phyloP scores from a whole-genome alignment of 345 rosid species.

The Syzygium aqueum region DNA sequence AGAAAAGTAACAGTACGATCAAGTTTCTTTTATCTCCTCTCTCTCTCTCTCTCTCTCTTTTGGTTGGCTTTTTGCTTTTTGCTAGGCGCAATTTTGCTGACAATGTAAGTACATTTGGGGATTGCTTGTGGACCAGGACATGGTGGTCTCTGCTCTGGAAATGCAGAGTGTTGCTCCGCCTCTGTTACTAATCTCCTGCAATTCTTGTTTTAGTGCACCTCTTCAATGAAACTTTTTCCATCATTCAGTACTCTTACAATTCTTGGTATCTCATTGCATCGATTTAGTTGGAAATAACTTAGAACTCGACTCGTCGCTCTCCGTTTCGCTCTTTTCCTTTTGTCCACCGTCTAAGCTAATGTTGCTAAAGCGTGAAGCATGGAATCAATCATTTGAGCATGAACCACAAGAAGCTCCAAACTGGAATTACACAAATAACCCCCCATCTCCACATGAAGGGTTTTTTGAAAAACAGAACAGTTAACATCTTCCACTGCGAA shows the following conservation, averaged over 20 bases:
- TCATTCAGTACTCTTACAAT: not conserved
- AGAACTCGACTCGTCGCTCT: not conserved
- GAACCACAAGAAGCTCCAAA: not conserved
- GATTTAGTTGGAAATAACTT: not conserved
- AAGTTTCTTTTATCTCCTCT: not conserved
- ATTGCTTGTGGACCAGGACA: not conserved
- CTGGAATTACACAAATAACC: not conserved
- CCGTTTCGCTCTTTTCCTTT: not conserved
- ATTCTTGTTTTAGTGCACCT: not conserved
- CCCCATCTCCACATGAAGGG: not conserved
- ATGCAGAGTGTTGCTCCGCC: not conserved
- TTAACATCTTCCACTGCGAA: not conserved
- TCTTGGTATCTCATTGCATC: not conserved
- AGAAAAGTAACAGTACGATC: not conserved
- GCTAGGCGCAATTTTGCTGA: not conserved
- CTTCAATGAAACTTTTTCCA: not conserved
- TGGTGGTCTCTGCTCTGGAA: not conserved
- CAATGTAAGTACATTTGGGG: not conserved
- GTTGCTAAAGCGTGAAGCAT: conserved; percentile 10
- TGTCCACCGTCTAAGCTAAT: conserved; percentile 3
- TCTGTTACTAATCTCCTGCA: not conserved
- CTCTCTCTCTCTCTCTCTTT: not conserved
- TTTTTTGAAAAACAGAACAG: not conserved
- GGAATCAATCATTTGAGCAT: conserved; percentile 19
- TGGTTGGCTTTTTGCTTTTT: not conserved